A percentile compares a stretch with the other conserved stretches of the same genome.
phyloP scores from a whole-genome alignment of 1,139 yeast genomes.

The Martiniozyma asiatica region DNA sequence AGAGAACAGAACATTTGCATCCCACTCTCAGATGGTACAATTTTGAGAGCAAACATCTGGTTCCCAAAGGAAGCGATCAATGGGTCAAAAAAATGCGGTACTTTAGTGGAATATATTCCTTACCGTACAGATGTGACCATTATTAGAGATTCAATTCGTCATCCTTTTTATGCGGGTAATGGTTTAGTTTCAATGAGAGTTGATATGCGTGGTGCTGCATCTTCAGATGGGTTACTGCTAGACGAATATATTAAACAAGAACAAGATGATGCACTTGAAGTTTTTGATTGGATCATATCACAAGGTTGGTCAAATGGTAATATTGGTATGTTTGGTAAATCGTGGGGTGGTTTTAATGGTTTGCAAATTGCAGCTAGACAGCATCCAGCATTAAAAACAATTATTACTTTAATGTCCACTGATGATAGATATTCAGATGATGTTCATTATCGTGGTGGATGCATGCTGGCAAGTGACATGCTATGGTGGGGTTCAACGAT shows the following conservation, averaged over 20 bases:
- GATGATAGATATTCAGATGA: slow-evolving; percentile 33
- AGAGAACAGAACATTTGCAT: too few relatives aligned
- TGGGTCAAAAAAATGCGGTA: too few relatives aligned
- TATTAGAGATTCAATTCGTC: slow-evolving; percentile 30
- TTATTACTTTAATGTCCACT: slow-evolving; percentile 30
- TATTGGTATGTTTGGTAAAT: slow-evolving; percentile 33
- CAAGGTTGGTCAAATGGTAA: slow-evolving; percentile 32
- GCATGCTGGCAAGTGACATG: slow-evolving; percentile 31
- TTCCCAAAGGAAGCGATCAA: too few relatives aligned
- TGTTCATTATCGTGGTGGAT: slow-evolving; percentile 33
- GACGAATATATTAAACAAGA: slow-evolving; percentile 31
- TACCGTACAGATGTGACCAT: slow-evolving; percentile 33
- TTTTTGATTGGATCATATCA: slow-evolving; percentile 28
- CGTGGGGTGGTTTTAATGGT: slow-evolving; percentile 36
- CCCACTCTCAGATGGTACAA: too few relatives aligned
- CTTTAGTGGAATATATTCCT: slow-evolving; percentile 34
- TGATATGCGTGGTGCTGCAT: slow-evolving; percentile 32
- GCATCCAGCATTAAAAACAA: slow-evolving; percentile 30
- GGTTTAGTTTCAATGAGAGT: slow-evolving; percentile 31
- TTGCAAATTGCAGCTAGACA: slow-evolving; percentile 31
- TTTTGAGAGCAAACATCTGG: too few relatives aligned
- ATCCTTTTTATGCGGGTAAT: slow-evolving; percentile 32
- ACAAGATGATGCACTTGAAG: slow-evolving; percentile 29
- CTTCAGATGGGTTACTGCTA: slow-evolving; percentile 27
- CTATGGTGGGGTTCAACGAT: too few relatives aligned